Evolutionary conservation across 2,329 filamentous ascomycete genomes (phyloP), one percentile per base, ranked within the genome.

Genomic region (Grosmannia huntii): DNA sequence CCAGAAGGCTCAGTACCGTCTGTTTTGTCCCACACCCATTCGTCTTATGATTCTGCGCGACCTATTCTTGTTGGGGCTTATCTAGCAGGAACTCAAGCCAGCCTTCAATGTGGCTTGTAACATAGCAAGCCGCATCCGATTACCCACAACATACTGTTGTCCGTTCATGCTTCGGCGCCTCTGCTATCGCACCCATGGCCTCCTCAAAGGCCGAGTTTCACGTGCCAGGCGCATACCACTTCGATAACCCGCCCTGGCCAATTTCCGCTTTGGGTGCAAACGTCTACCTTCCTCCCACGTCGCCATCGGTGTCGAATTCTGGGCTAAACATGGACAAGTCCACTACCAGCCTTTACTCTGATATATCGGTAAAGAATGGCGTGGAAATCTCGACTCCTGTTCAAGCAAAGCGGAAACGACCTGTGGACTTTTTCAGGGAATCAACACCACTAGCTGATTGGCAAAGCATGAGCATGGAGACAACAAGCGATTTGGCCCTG

Each of bases 331-430:
- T 70, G 55, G 66, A 61, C 57, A 68, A 66, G 52, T 75, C 74
- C 0, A 71, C 69, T 5, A 68, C 68, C 38, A 73, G 70, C 59
- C 60, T 74, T n/a, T 68, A 69, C 55, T 72, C 73, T 1, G 71
- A 69, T 23, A 64, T 68, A 7, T 68, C 69, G 6, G 55, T 56
- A 9, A 64, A 56, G 14, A 68, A 66, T 3, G 62, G 67, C 2
- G 63, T 58, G n/a, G 46, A 57, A 19, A 36, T 31, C 16, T 19
- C 19, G 5, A 41, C 25, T 9, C 14, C 46, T 5, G 62, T 65
- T 5, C 69, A 69, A n/a, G 62, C 71, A 7, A 80, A 79, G 65
- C 72, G 79, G 31, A 82, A 81, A n/a, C 62, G 63, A 61, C 58
- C 68, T 23, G 57, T 57, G 48, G 36, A 68, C 59, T 65, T 70